Evolutionary conservation across 805 yeast species (phyloP).

Genomic region (Lachancea nothofagi): DNA sequence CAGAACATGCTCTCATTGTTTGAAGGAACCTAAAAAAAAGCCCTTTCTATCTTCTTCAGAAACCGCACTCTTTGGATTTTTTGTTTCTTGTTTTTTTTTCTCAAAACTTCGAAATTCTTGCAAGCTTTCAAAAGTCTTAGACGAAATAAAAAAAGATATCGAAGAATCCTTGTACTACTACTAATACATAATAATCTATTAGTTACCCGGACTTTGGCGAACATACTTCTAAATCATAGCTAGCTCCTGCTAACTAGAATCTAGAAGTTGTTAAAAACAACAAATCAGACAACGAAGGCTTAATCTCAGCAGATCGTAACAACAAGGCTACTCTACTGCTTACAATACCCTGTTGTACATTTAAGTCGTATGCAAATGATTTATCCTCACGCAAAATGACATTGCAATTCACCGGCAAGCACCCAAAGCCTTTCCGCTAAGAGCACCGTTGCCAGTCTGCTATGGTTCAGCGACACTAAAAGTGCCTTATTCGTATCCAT

Average conservation of each 20-base stretch:
- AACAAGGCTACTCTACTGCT: constrained; percentile 51
- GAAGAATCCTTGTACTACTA: not conserved
- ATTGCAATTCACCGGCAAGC: constrained; percentile 41
- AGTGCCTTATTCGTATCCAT: constrained; percentile 40
- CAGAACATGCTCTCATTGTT: no score
- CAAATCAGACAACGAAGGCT: constrained; percentile 40
- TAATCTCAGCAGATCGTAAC: constrained; percentile 49
- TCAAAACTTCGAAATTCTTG: not conserved
- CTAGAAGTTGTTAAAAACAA: constrained; percentile 15
- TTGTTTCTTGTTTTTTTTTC: not conserved
- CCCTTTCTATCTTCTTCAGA: not conserved
- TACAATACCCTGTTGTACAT: constrained; percentile 44
- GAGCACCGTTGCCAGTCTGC: constrained; percentile 36
- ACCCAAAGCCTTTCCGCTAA: constrained; percentile 38
- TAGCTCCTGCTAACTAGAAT: constrained; percentile 13
- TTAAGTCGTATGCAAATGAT: constrained; percentile 45
- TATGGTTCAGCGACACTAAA: constrained; percentile 39
- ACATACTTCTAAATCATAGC: constrained; percentile 8
- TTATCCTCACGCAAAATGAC: constrained; percentile 42
- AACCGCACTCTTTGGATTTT: not conserved
- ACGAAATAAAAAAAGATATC: not conserved
- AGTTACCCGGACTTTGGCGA: constrained; percentile 8
- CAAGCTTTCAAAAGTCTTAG: constrained; percentile 7
- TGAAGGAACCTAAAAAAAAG: not conserved
- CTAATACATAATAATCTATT: not conserved